Base-by-base conservation (phyloP, 2,329 filamentous ascomycete genomes). In the Phyllosticta capitalensis region DNA sequence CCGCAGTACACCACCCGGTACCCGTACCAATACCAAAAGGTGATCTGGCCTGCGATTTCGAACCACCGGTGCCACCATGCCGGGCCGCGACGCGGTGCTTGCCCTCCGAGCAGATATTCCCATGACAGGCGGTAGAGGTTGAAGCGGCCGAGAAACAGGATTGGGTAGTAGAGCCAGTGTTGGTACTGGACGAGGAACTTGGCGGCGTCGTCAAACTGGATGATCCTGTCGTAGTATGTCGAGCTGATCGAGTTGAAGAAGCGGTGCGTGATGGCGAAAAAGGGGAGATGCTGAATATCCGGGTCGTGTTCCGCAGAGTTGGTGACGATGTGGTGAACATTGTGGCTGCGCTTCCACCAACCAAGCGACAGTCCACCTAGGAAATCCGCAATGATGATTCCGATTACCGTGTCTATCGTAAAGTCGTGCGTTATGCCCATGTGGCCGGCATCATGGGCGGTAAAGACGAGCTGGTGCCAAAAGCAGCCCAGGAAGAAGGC, bases 281-380 rank as follows among this genome's bases (percentile, higher is more conserved):
- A 79, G 0, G 86, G 86, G 56, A 88, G 77, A 69, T 89, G 85
- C 64, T 88, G 83, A 66, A 96, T 97, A 71, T 97, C 92, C 0
- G 94, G 92, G 70, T 97, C 92, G 70, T 97, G 92, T 72, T 96
- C 94, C 14, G 92, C 89, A 51, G 88, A 88, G 72, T 97, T 97
- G 19, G 94, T 97, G 56, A 97, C 88, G 65, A 97, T 91, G 69
- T 97, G 92, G 71, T 97, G 92, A 9, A 96, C 91, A 69, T 97
- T 97, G 74, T 97, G 92, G 71, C 86, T 96, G 63, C 85, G 82
- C 75, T 97, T 97, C 92, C 94, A 99, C 94, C 94, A 99, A 52
- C 92, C 90, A 58, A 96, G 76, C 24, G 90, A 96, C 33, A 99
- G 75, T 0, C 94, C 94, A 45, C 94, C 94, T 20, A 94, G 77